Conservation (phyloP, 768 basidiomycete species). For the Dioszegia hungarica region DNA sequence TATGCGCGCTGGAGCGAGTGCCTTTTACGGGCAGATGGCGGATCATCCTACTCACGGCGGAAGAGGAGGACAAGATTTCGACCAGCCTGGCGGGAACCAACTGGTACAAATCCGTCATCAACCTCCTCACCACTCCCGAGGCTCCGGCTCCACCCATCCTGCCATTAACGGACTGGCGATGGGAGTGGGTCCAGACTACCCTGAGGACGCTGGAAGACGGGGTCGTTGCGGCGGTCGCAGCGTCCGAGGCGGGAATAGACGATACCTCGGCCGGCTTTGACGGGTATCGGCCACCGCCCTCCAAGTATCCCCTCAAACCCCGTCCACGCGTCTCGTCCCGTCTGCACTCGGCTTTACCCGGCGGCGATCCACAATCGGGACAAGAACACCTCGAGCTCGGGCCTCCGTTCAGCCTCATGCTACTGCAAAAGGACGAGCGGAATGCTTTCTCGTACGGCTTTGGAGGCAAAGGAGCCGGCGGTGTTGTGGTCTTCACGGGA, state of each 20-base stretch:
- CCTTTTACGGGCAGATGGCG: slow-evolving; percentile 60
- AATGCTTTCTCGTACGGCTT: slow-evolving; percentile 98
- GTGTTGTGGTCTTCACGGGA: slow-evolving; percentile 90
- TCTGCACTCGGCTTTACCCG: slow-evolving; percentile 53
- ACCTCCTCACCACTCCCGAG: slow-evolving; percentile 66
- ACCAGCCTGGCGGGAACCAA: slow-evolving; percentile 71
- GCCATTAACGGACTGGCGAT: slow-evolving; percentile 78
- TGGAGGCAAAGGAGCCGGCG: slow-evolving; percentile 76
- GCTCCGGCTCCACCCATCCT: slow-evolving; percentile 59
- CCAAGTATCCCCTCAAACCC: slow-evolving; percentile 73
- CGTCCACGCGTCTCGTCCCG: slow-evolving; percentile 72
- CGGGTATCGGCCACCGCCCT: slow-evolving; percentile 56
- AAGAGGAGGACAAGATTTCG: slow-evolving; percentile 88
- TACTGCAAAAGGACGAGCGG: slow-evolving; percentile 79
- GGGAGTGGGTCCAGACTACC: slow-evolving; percentile 75
- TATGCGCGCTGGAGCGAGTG: slow-evolving; percentile 40
- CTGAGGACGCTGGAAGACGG: slow-evolving; percentile 70
- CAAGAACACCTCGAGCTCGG: slow-evolving; percentile 54
- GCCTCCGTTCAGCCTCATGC: slow-evolving; percentile 80
- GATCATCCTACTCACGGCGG: slow-evolving; percentile 80
- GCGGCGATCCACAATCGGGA: slow-evolving; percentile 28
- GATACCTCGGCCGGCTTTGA: background rate
- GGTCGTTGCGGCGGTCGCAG: slow-evolving; percentile 56
- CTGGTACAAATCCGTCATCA: slow-evolving; percentile 78
- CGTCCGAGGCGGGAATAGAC: background rate